Evolutionary conservation across 2,329 filamentous ascomycete species (phyloP).

Genomic region (Xylariaceae sp.): DNA sequence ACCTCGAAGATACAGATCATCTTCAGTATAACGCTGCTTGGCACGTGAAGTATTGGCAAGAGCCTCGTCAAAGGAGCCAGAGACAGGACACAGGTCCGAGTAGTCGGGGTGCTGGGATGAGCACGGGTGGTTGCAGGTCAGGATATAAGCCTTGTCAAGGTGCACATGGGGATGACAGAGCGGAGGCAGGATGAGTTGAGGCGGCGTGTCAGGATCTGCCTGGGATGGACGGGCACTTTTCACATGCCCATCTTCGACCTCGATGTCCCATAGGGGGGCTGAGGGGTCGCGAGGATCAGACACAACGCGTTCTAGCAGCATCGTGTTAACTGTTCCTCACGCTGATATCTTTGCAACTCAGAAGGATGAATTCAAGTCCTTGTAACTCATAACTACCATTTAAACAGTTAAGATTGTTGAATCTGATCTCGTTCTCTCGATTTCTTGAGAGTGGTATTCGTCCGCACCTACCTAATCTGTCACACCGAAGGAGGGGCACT

Average conservation of each 20-base stretch:
- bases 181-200: slow-evolving; percentile 33
- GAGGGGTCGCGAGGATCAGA: slow-evolving; percentile 13
- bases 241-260: slow-evolving; percentile 19
- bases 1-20: slow-evolving; percentile 61
- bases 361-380: too few species aligned
- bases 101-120: slow-evolving; percentile 46
- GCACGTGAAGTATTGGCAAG: slow-evolving; percentile 47
- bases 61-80: slow-evolving; percentile 62
- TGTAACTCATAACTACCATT: too few species aligned
- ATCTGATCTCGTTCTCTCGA: too few species aligned
- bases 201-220: slow-evolving; percentile 12
- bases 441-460: too few species aligned
- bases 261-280: slow-evolving; percentile 12
- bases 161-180: slow-evolving; percentile 71
- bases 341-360: too few species aligned
- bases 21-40: slow-evolving; percentile 56
- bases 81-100: slow-evolving; percentile 52
- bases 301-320: slow-evolving; percentile 10
- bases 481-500: too few species aligned
- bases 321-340: neutral
- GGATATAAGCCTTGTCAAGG: slow-evolving; percentile 60
- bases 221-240: slow-evolving; percentile 20
- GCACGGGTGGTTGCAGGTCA: slow-evolving; percentile 35
- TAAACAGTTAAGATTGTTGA: too few species aligned
- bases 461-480: too few species aligned